Evolutionary conservation across 2,329 filamentous ascomycete species (phyloP).

Genomic region (Fusarium haematococcum): DNA sequence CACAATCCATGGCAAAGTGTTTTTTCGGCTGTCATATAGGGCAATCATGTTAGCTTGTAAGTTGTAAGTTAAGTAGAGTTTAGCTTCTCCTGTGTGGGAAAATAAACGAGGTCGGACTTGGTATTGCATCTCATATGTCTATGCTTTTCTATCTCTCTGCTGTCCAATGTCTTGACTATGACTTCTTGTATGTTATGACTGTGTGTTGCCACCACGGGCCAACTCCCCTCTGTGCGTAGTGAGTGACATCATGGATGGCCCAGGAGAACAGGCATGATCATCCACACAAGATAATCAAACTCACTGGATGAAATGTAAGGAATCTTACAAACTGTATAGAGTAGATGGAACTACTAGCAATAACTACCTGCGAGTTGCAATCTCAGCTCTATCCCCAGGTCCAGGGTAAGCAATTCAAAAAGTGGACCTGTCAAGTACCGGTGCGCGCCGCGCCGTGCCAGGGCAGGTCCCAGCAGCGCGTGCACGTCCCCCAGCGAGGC

Average conservation of each 20-base stretch:
- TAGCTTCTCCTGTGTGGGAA: background rate
- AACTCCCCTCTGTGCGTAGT: background rate
- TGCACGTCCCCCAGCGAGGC: slow-evolving; percentile 14
- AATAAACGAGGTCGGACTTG: background rate
- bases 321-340: background rate
- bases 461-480: slow-evolving; percentile 8
- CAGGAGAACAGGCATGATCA: background rate
- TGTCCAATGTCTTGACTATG: background rate
- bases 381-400: background rate
- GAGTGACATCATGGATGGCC: background rate
- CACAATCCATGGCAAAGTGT: background rate
- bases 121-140: background rate
- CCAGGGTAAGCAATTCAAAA: background rate
- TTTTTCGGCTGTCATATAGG: background rate
- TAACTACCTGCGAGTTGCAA: background rate
- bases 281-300: background rate
- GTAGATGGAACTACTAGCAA: background rate
- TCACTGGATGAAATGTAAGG: background rate
- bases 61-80: background rate
- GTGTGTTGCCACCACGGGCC: background rate
- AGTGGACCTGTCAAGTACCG: slow-evolving; percentile 4
- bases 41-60: background rate
- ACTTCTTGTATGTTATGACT: background rate
- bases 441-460: slow-evolving; percentile 17
- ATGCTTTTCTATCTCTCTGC: background rate